Evolutionary conservation across 345 rosid genomes (phyloP), one percentile per base, ranked within the genome.

Genomic region (Sisymbrium irio): DNA sequence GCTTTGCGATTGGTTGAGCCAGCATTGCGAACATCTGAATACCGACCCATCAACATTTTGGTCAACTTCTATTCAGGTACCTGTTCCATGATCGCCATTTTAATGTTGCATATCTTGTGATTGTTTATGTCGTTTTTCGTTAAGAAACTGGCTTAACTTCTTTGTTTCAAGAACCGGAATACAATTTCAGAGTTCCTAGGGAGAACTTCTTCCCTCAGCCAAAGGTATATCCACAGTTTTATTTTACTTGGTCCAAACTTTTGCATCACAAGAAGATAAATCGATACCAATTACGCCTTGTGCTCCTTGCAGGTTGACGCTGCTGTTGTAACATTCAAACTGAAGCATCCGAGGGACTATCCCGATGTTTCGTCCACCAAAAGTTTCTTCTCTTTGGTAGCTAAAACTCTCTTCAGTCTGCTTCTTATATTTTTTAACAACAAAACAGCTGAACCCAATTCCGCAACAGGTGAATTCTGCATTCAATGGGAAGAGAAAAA

Each of bases 321-420:
- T 58, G 98, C 97, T 59, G 83, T 95, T 62, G 97, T 88, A 58
- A 73, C 76, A 39, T 95, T 95, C 82, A 89, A 79, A 81, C 85
- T 92, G 71, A 92, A 92, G 85, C 90, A 80, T 75, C 80, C 88
- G 44, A 73, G 69, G 22, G 85, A 92, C 30, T 95, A 95, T 82
- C 99, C 97, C 10, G 66, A 85, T 7, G 99, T 95, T 72, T 73
- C 85, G 55, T 91, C 97, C 57, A 69, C 77, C 9, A 84, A 84
- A 75, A 91, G 92, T 75, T 94, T 91, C 87, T 94, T 91, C 83
- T 88, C 98, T 40, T 79, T 88, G 98, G 97, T 94, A 62, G 47
- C 77, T 60, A 14, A 46, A 27, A 49, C 49, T 62, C 53, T 33
- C 17, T 62, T 76, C 53, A 62, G 6, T 36, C 44, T 44, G n/a